A percentile compares a stretch with the other conserved stretches of the same genome.
These are phyloP conservation scores for Candida frijolesensis DNA, from an alignment of 1,139 yeast genomes.

Conservation along the genomic window DNA sequence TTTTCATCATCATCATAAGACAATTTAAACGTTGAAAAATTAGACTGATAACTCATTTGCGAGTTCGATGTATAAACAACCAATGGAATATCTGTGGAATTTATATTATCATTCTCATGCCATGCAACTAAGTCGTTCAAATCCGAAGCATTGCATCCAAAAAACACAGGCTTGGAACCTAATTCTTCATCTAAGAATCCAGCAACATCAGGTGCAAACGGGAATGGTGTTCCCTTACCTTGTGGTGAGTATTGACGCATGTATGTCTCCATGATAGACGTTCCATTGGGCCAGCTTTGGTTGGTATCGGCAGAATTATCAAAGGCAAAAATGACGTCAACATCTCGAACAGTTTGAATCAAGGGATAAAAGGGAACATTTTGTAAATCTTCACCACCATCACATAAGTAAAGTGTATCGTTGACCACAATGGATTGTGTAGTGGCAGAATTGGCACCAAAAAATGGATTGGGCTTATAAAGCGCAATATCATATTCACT, in stretches of 20 bases:
- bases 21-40: conserved; percentile 43
- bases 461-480: conserved; percentile 46
- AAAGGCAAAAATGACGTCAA: conserved; percentile 79
- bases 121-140: conserved; percentile 30
- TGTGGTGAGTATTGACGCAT: conserved; percentile 48
- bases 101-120: conserved; percentile 28
- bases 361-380: conserved; percentile 80
- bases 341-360: conserved; percentile 66
- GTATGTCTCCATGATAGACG: conserved; percentile 61
- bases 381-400: conserved; percentile 86
- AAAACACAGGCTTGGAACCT: conserved; percentile 38
- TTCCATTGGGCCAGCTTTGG: conserved; percentile 74
- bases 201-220: conserved; percentile 39
- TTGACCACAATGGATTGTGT: conserved; percentile 27
- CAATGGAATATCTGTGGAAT: conserved; percentile 41
- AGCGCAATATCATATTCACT: conserved; percentile 41
- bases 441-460: conserved; percentile 21
- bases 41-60: conserved; percentile 32
- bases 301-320: conserved; percentile 85
- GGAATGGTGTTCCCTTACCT: conserved; percentile 44
- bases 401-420: conserved; percentile 66
- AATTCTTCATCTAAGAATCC: conserved; percentile 31
- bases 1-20: conserved; percentile 39
- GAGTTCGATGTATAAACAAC: conserved; percentile 42
- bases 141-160: conserved; percentile 41